A percentile compares a stretch with the other conserved stretches of the same genome.
phyloP scores from a whole-genome alignment of 306 rosid genomes.

The peach (Prunus persica) region Prunus_persica_NCBIv2 NC_034009.1:21049501-21050000 shows the following conservation, averaged over 20 bases:
- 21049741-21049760: slow-evolving; percentile 2
- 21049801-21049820: slow-evolving; percentile 86
- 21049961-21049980: slow-evolving; percentile 5
- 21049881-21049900: slow-evolving; percentile 59
- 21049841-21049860: slow-evolving; percentile 44
- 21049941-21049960: slow-evolving; percentile 6
- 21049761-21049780: slow-evolving; percentile 34
- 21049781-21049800: slow-evolving; percentile 83
- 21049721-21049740: background rate
- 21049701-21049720: background rate
- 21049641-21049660: slow-evolving; percentile 6
- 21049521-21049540: slow-evolving; percentile 10
- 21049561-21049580: slow-evolving; percentile 16
- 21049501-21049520: slow-evolving; percentile 14
- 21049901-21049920: slow-evolving; percentile 35
- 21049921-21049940: slow-evolving; percentile 14
- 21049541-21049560: background rate
- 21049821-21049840: slow-evolving; percentile 90
- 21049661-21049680: background rate
- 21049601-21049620: slow-evolving; percentile 54
- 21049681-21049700: background rate
- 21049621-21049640: slow-evolving; percentile 26
- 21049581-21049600: slow-evolving; percentile 76
- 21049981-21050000: slow-evolving; percentile 43
- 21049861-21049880: slow-evolving; percentile 40